Evolutionary conservation across 495 filamentous ascomycete species (phyloP).

Genomic region (Penicillium chermesinum): DNA sequence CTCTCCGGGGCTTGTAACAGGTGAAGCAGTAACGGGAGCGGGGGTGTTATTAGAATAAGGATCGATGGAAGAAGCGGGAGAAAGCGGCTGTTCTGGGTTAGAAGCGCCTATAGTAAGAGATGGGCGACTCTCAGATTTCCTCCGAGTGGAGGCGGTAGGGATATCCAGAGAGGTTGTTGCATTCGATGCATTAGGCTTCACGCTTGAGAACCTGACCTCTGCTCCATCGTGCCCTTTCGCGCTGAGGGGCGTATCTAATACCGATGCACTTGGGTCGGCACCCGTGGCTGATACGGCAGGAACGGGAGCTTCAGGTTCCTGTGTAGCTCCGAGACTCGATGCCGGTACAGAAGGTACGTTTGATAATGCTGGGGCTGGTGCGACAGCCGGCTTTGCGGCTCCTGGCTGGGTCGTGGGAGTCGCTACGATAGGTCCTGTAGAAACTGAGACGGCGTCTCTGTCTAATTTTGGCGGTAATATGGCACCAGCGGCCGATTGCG

Average conservation of each 20-base stretch:
- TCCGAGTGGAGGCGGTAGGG: slow-evolving; percentile 12
- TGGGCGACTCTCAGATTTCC: slow-evolving; percentile 29
- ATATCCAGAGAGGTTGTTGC: slow-evolving; percentile 17
- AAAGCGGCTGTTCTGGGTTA: slow-evolving; percentile 36
- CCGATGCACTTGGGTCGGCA: slow-evolving; percentile 11
- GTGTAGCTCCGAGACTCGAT: slow-evolving; percentile 9
- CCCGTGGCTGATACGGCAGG: slow-evolving; percentile 8
- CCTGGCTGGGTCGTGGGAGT: not conserved
- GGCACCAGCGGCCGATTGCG: slow-evolving; percentile 13
- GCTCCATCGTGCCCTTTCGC: slow-evolving; percentile 20
- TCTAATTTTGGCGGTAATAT: slow-evolving; percentile 19
- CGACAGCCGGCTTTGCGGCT: slow-evolving; percentile 5
- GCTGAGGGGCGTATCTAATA: slow-evolving; percentile 21
- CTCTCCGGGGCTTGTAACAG: slow-evolving; percentile 40
- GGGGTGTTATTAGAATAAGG: slow-evolving; percentile 43
- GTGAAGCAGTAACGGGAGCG: slow-evolving; percentile 31
- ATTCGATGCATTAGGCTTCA: slow-evolving; percentile 11
- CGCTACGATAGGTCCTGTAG: slow-evolving; percentile 19
- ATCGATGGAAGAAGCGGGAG: slow-evolving; percentile 40
- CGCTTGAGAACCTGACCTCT: slow-evolving; percentile 11
- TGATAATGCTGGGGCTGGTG: slow-evolving; percentile 2
- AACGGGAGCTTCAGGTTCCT: slow-evolving; percentile 7
- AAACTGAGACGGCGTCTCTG: slow-evolving; percentile 16
- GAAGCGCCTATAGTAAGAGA: slow-evolving; percentile 30
- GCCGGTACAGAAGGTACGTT: slow-evolving; percentile 12